Conservation (phyloP, 805 yeast species). For the Pichia cephalocereana region DNA sequence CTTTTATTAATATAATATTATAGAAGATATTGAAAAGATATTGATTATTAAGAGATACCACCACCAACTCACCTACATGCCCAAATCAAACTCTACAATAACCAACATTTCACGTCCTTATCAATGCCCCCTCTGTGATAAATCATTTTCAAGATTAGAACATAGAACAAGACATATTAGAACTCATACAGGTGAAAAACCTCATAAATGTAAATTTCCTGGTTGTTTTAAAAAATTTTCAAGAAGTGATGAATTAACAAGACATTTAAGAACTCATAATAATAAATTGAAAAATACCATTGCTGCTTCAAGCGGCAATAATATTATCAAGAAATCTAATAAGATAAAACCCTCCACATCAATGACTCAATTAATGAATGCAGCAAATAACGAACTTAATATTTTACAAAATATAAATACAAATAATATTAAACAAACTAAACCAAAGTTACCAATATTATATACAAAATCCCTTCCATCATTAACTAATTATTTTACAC, state of each 20-base stretch:
- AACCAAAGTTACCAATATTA: conserved; percentile 17
- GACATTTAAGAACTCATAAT: conserved; percentile 71
- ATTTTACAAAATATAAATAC: background rate
- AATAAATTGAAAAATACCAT: too few relatives aligned
- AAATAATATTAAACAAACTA: conserved; percentile 1
- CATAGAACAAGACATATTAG: conserved; percentile 74
- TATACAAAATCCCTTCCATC: conserved; percentile 47
- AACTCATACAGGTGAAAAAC: conserved; percentile 77
- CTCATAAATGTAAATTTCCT: conserved; percentile 62
- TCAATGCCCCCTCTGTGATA: conserved; percentile 74
- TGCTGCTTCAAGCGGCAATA: too few relatives aligned
- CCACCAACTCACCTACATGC: too few relatives aligned
- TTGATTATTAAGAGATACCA: too few relatives aligned
- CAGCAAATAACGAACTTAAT: background rate
- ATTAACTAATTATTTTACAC: conserved; percentile 36
- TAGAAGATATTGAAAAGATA: too few relatives aligned
- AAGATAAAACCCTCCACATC: background rate
- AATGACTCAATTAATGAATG: conserved; percentile 32
- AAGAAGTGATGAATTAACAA: conserved; percentile 64
- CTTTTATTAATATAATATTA: too few relatives aligned
- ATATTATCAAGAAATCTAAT: too few relatives aligned
- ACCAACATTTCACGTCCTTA: conserved; percentile 75
- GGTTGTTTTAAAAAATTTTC: conserved; percentile 63
- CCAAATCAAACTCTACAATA: too few relatives aligned
- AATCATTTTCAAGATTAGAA: conserved; percentile 75